Percentiles rank a stretch among this genome's conserved stretches.
Evolutionary conservation across 768 basidiomycete genomes (phyloP).

Genomic region (Auriscalpium microsporum): DNA sequence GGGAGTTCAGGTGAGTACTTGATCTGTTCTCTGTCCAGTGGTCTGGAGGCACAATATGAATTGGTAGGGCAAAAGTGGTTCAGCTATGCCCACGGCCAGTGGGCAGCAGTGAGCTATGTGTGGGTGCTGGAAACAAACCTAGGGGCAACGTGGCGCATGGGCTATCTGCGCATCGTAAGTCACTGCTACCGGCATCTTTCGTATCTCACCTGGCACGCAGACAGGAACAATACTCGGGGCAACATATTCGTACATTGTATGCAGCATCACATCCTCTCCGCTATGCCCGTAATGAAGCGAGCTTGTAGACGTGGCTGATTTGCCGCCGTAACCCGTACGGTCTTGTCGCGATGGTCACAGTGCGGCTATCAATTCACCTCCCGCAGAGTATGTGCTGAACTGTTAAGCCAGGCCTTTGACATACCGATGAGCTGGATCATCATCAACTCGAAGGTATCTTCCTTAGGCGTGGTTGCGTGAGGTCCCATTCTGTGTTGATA

Average conservation of each 20-base stretch:
- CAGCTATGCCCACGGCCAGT: constrained; percentile 31
- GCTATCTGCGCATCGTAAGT: constrained; percentile 35
- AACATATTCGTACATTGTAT: constrained; percentile 27
- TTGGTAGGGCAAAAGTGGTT: constrained; percentile 32
- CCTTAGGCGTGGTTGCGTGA: constrained; percentile 33
- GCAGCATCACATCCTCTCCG: neutral
- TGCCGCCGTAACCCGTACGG: constrained; percentile 35
- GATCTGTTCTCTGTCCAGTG: neutral
- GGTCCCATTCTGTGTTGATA: neutral
- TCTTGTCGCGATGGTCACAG: constrained; percentile 31
- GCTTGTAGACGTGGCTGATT: constrained; percentile 29
- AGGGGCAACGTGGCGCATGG: constrained; percentile 42
- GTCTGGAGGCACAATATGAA: neutral
- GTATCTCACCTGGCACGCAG: constrained; percentile 9
- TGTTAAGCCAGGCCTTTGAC: constrained; percentile 29
- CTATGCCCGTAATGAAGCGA: neutral
- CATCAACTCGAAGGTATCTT: constrained; percentile 28
- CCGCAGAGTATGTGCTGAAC: neutral
- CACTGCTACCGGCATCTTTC: neutral
- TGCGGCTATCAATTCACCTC: constrained; percentile 8
- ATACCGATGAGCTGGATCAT: constrained; percentile 39
- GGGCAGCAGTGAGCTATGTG: constrained; percentile 43
- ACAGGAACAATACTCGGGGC: constrained; percentile 25
- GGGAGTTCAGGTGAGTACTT: constrained; percentile 24
- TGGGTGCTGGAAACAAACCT: constrained; percentile 46